Conservation (phyloP, 345 rosid species). For the Clarkia xantiana region DNA sequence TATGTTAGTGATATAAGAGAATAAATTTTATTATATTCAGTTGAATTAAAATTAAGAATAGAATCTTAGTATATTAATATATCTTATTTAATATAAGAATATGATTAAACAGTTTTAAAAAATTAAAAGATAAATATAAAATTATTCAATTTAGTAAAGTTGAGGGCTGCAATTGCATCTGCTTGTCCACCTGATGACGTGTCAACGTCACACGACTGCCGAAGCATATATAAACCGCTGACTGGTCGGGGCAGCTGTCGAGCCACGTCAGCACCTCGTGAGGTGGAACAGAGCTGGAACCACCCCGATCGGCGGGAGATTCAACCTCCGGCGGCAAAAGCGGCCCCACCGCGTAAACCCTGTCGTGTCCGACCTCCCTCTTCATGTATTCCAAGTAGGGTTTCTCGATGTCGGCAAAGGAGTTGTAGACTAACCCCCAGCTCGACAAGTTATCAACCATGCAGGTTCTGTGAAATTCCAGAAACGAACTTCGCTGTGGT, state of each 20-base stretch:
- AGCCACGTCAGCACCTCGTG: slow-evolving; percentile 37
- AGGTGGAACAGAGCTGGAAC: slow-evolving; percentile 20
- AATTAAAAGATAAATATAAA: too few relatives aligned
- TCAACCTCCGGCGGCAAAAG: slow-evolving; percentile 6
- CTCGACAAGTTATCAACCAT: slow-evolving; percentile 21
- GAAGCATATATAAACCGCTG: slow-evolving; percentile 58
- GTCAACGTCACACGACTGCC: slow-evolving; percentile 50
- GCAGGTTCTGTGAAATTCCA: slow-evolving; percentile 19
- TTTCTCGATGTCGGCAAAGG: slow-evolving; percentile 31
- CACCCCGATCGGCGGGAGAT: slow-evolving; percentile 22
- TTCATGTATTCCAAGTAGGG: slow-evolving; percentile 28
- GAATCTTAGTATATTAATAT: too few relatives aligned
- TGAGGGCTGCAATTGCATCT: too few relatives aligned
- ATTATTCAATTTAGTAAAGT: too few relatives aligned
- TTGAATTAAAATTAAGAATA: too few relatives aligned
- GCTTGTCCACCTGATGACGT: slow-evolving; percentile 25
- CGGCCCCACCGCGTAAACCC: slow-evolving; percentile 15
- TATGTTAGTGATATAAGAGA: too few relatives aligned
- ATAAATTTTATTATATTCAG: too few relatives aligned
- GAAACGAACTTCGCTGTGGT: slow-evolving; percentile 3
- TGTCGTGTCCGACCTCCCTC: slow-evolving; percentile 20
- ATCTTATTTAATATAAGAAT: too few relatives aligned
- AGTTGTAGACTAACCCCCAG: slow-evolving; percentile 46
- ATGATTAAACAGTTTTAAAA: too few relatives aligned
- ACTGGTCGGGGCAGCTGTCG: slow-evolving; percentile 22